Percentiles rank a stretch among this genome's conserved stretches.
Evolutionary conservation across 2,329 filamentous ascomycete genomes (phyloP).

Genomic region (Geosmithia flava): DNA sequence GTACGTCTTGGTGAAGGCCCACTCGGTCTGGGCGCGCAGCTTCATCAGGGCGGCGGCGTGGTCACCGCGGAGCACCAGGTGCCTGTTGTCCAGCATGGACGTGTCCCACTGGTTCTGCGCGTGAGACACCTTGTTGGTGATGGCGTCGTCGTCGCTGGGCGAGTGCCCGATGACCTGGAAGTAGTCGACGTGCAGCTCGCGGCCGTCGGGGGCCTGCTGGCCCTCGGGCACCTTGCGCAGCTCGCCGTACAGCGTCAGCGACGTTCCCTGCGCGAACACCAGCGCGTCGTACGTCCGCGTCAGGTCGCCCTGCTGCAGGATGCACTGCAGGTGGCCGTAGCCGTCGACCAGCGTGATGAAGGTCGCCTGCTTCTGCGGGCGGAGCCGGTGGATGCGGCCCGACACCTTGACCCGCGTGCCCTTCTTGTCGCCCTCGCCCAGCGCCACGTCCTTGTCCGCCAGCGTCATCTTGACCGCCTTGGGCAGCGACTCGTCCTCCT

Average conservation of each 20-base stretch:
- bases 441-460: slow-evolving; percentile 44
- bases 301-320: slow-evolving; percentile 59
- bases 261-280: slow-evolving; percentile 77
- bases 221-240: slow-evolving; percentile 70
- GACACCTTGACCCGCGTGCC: slow-evolving; percentile 56
- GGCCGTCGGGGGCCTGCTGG: slow-evolving; percentile 66
- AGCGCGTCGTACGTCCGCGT: slow-evolving; percentile 87
- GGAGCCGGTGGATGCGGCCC: slow-evolving; percentile 71
- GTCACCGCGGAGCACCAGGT: slow-evolving; percentile 77
- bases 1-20: slow-evolving; percentile 69
- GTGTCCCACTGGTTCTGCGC: slow-evolving; percentile 37
- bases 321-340: slow-evolving; percentile 66
- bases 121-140: slow-evolving; percentile 60
- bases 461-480: slow-evolving; percentile 65
- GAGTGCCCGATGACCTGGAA: slow-evolving; percentile 70
- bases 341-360: slow-evolving; percentile 80
- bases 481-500: slow-evolving; percentile 61
- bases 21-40: slow-evolving; percentile 69
- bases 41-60: slow-evolving; percentile 76
- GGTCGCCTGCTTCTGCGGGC: slow-evolving; percentile 70
- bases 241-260: slow-evolving; percentile 72
- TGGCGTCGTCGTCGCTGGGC: slow-evolving; percentile 77
- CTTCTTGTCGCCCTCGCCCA: slow-evolving; percentile 36
- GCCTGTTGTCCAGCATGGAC: slow-evolving; percentile 67
- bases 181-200: slow-evolving; percentile 85